Evolutionary conservation across 495 filamentous ascomycete genomes (phyloP).

Genomic region (Xylaria curta): DNA sequence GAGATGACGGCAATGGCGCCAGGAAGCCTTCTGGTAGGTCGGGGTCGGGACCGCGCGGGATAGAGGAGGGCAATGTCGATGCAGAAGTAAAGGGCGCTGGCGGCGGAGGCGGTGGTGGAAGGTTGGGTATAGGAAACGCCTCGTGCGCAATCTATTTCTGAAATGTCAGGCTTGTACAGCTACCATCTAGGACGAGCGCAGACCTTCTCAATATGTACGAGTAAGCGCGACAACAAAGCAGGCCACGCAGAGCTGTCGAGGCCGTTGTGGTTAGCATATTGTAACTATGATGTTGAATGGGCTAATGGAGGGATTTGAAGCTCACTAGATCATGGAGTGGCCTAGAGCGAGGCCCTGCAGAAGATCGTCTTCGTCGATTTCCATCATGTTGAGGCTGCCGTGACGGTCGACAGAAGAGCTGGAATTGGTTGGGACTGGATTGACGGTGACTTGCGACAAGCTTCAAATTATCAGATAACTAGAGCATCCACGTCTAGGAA

Average conservation of each 20-base stretch:
- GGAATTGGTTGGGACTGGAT: slow-evolving; percentile 17
- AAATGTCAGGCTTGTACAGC: slow-evolving; percentile 13
- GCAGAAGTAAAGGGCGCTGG: slow-evolving; percentile 35
- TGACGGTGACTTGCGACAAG: slow-evolving; percentile 14
- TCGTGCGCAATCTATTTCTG: slow-evolving; percentile 45
- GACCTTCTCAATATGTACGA: slow-evolving; percentile 52
- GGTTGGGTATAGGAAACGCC: slow-evolving; percentile 54
- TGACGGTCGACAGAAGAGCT: slow-evolving; percentile 4
- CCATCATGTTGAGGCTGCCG: slow-evolving; percentile 47
- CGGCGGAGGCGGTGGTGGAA: slow-evolving; percentile 39
- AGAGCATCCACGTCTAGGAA: background rate
- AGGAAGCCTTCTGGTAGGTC: slow-evolving; percentile 64
- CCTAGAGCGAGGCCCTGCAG: slow-evolving; percentile 68
- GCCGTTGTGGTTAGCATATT: slow-evolving; percentile 7
- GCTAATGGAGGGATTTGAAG: background rate
- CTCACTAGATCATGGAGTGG: slow-evolving; percentile 73
- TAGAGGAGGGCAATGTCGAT: slow-evolving; percentile 42
- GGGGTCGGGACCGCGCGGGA: slow-evolving; percentile 43
- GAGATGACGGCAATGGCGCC: slow-evolving; percentile 54
- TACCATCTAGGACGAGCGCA: background rate
- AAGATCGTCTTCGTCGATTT: slow-evolving; percentile 67
- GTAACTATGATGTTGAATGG: too few relatives aligned
- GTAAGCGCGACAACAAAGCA: slow-evolving; percentile 42
- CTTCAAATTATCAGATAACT: background rate
- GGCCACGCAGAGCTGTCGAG: slow-evolving; percentile 48